phyloP scores from a whole-genome alignment of 2,329 filamentous ascomycete species.

The Rhexocercosporidium sp. region DNA sequence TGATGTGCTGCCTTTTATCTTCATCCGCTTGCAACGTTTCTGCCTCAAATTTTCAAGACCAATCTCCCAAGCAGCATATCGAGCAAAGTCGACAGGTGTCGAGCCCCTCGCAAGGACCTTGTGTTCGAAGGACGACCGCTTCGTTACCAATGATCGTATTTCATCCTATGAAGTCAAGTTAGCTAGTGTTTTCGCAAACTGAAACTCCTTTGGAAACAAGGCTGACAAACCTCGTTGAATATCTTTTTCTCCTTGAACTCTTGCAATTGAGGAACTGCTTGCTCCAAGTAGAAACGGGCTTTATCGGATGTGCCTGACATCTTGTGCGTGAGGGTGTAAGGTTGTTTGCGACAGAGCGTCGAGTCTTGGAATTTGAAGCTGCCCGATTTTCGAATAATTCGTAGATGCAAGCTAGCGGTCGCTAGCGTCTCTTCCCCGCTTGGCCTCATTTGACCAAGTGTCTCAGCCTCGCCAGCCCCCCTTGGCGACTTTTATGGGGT shows the following conservation, averaged over 20 bases:
- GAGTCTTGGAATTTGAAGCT: slow-evolving; percentile 6
- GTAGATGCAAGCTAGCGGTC: not conserved
- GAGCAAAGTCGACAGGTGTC: slow-evolving; percentile 77
- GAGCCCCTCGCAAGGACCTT: slow-evolving; percentile 83
- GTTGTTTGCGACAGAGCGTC: not conserved
- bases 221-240: slow-evolving; percentile 71
- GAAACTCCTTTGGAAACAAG: slow-evolving; percentile 12
- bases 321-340: not conserved
- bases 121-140: slow-evolving; percentile 93
- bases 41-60: slow-evolving; percentile 76
- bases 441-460: slow-evolving; percentile 1
- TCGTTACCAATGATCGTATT: slow-evolving; percentile 85
- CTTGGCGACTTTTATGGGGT: slow-evolving; percentile 6
- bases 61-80: slow-evolving; percentile 78
- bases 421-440: not conserved
- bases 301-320: slow-evolving; percentile 93
- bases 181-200: not conserved
- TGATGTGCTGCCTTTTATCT: slow-evolving; percentile 69
- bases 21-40: slow-evolving; percentile 82
- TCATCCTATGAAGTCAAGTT: slow-evolving; percentile 66
- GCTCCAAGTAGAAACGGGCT: slow-evolving; percentile 92
- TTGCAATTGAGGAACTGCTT: slow-evolving; percentile 87
- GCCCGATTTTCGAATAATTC: not conserved
- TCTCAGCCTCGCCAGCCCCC: slow-evolving; percentile 11
- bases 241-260: slow-evolving; percentile 92